A percentile compares a stretch with the other conserved stretches of the same genome.
phyloP scores from a whole-genome alignment of 129 eudicot genomes.

The Helichrysum umbraculigerum region DNA sequence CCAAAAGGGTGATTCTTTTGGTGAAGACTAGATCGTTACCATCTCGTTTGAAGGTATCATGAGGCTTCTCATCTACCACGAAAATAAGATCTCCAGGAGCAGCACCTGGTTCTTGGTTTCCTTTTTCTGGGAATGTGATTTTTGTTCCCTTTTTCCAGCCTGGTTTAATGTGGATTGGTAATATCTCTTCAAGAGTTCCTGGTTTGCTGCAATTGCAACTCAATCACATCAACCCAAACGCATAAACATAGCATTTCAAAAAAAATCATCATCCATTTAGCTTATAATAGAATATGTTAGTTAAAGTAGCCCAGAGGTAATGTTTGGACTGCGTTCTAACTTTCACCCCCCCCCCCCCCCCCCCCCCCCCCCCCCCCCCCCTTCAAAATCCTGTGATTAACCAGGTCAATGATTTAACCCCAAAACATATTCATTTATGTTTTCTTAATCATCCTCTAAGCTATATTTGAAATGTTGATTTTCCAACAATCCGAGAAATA shows the following conservation, averaged over 20 bases:
- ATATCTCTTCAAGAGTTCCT: slow-evolving; percentile 70
- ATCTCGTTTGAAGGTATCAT: slow-evolving; percentile 66
- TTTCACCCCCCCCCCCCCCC: no score
- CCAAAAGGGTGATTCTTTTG: slow-evolving; percentile 65
- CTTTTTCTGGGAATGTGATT: slow-evolving; percentile 88
- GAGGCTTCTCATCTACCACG: slow-evolving; percentile 83
- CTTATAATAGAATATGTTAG: background rate
- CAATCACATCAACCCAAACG: background rate
- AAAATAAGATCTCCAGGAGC: slow-evolving; percentile 83
- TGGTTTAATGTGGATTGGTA: slow-evolving; percentile 75
- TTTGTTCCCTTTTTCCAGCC: slow-evolving; percentile 94
- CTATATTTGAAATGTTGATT: no score
- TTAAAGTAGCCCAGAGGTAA: no score
- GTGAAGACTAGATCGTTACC: slow-evolving; percentile 74
- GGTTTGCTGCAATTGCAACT: slow-evolving; percentile 61
- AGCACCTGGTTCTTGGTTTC: slow-evolving; percentile 69
- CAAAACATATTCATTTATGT: background rate
- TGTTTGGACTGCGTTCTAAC: no score
- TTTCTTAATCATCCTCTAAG: no score
- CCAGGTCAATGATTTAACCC: background rate
- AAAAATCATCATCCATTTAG: background rate
- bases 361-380: no score
- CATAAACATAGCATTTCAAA: slow-evolving; percentile 3
- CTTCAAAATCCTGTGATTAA: no score
- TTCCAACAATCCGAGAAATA: no score